Base-by-base conservation (phyloP, 768 basidiomycete genomes). In the Gelatoporia subvermispora region DNA sequence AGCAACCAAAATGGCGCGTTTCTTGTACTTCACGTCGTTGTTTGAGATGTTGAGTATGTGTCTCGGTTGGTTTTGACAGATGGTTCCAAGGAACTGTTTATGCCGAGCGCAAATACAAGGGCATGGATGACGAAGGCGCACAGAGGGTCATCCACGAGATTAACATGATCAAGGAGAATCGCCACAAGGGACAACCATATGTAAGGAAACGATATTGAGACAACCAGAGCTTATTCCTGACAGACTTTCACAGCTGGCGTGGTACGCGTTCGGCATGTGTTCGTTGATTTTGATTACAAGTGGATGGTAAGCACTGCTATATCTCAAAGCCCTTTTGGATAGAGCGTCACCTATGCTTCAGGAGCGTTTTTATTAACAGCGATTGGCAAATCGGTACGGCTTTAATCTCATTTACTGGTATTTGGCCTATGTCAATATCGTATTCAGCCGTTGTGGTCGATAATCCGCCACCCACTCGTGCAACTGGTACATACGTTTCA, bases 71-170 rank as follows among this genome's bases (percentile, higher is more conserved):
- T n/a, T n/a, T n/a, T n/a, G n/a, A n/a, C n/a, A 61, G 57, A 41
- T 63, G 60, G 60, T 41, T 59, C 41, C 52, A 58, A 31, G 62
- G 62, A 0, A 63, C 60, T 1, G 51, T 49, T 1, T 54, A 61
- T 35, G 58, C 53, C 2, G 62, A 63, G 43, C 50, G 44, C 23
- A 55, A 53, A 39, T 43, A 56, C 35, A 24, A 25, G 8, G 49
- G 40, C 1, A 4, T 39, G 17, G 21, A 31, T 2, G 20, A 42
- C 7, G 47, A 49, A 16, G 43, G 52, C 3, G 39, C 50, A n/a
- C 3, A 44, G 28, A 24, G 36, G 7, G 53, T 56, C 3, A 41
- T 47, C 8, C 34, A 17, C 24, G 51, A 61, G 35, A 55, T 63
- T 22, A 25, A 48, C 20, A 36, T 39, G 41, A 63, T 63, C 47